Percentiles rank a stretch among this genome's conserved stretches.
Evolutionary conservation across 176 grass and related monocot genomes (phyloP).

Genomic region (Microstegium vimineum): DNA sequence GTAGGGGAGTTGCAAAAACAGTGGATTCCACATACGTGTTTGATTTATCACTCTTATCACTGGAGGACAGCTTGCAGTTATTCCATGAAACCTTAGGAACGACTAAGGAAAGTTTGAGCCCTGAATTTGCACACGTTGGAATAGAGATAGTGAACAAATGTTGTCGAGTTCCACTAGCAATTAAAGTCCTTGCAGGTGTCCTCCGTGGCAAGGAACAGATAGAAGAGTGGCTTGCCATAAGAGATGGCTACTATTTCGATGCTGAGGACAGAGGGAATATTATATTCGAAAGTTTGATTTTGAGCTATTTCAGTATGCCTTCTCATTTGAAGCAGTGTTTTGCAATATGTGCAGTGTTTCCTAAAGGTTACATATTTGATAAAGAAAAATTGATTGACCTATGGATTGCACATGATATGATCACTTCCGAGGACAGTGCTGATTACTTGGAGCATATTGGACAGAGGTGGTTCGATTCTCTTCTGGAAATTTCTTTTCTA

Average conservation of each 20-base stretch:
- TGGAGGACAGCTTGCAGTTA: neutral
- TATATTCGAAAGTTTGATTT: neutral
- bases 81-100: neutral
- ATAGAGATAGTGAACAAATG: slow-evolving; percentile 4
- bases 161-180: slow-evolving; percentile 2
- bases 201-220: neutral
- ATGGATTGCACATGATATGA: neutral
- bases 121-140: neutral
- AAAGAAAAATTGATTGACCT: neutral
- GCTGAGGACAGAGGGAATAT: neutral
- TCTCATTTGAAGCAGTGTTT: neutral
- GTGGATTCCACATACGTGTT: neutral
- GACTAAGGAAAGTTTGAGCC: neutral
- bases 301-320: neutral
- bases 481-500: neutral
- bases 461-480: neutral
- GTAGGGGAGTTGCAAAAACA: neutral
- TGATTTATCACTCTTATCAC: neutral
- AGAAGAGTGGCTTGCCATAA: neutral
- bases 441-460: neutral
- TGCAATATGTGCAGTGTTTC: neutral
- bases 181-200: slow-evolving; percentile 3
- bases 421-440: neutral
- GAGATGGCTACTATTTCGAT: slow-evolving; percentile 6
- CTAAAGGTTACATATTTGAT: neutral